Percentiles rank a stretch among this genome's conserved stretches.
Conservation (phyloP, 108 stramenopile species). For the Nitzschia sp. region DNA sequence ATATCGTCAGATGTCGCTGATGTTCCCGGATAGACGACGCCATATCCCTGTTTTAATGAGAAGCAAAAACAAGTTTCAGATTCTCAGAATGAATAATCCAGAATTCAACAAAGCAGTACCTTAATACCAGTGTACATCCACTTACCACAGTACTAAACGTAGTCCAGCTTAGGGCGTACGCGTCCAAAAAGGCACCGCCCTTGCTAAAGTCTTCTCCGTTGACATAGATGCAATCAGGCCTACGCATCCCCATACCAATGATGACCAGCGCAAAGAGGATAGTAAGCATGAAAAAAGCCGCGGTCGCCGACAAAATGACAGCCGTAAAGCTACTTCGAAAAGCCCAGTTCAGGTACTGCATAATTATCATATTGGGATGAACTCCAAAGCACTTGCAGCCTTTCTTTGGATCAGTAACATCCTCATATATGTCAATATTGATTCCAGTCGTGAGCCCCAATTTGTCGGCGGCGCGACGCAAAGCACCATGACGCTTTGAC, state of each 20-base stretch:
- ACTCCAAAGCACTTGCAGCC: conserved; percentile 1
- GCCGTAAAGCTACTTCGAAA: conserved; percentile 39
- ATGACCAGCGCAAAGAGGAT: conserved; percentile 6
- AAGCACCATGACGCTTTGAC: neutral
- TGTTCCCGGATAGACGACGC: conserved; percentile 41
- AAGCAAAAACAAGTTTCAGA: neutral
- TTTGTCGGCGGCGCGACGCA: neutral
- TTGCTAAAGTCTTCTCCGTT: conserved; percentile 29
- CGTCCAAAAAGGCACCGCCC: conserved; percentile 40
- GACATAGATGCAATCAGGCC: conserved; percentile 37
- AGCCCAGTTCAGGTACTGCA: conserved; percentile 35
- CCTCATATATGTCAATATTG: conserved; percentile 1
- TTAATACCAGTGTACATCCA: no score
- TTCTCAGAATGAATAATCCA: no score
- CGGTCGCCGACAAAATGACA: conserved; percentile 27
- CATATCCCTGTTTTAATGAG: conserved; percentile 39
- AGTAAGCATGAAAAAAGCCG: conserved; percentile 29
- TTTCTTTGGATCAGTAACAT: neutral
- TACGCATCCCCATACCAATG: neutral
- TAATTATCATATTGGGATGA: conserved; percentile 13
- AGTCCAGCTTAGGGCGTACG: conserved; percentile 55
- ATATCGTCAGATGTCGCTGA: conserved; percentile 22
- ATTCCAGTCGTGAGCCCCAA: neutral
- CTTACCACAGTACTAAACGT: conserved; percentile 56
- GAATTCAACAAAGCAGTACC: no score